Base-by-base conservation (phyloP, 2,329 filamentous ascomycete species). In the Scorias spongiosa region DNA sequence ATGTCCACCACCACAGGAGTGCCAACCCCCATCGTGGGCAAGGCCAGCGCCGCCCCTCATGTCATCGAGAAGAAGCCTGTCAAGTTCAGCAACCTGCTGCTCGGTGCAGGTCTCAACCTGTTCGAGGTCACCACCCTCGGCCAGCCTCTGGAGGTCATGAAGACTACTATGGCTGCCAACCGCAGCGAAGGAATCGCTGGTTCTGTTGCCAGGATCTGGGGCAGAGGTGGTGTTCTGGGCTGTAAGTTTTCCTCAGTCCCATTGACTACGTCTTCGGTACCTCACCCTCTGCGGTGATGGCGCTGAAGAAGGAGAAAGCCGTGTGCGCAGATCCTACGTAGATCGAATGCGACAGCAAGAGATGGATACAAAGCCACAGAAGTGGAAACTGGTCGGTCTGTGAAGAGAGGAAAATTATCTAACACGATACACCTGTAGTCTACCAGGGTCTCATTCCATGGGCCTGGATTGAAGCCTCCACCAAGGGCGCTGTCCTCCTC, bases 391-490 rank as follows among this genome's bases (percentile, higher is more conserved):
- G 20, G 3, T 26, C 20, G 7, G 20, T 3, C 7, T 26, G 7
- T 26, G 20, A 26, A 26, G 20, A 26, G n/a, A 26, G 3, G 20
- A 26, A 26, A 26, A 7, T 4, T 26, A 26, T 3, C 20, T 26
- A 26, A 26, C 20, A 7, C 20, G 7, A 26, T 7, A 56, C 49
- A 57, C 49, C 41, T 38, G 52, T 62, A 96, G 89, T 95, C 74
- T 98, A 95, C 76, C 91, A 98, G 75, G 91, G 91, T 67, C 84
- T 98, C 58, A 96, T 98, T 65, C 91, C 91, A 52, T 95, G 89
- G 89, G 91, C 91, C 67, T 98, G 91, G 91, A 96, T 98, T 70
- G 91, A 98, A 77, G 91, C 91, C 63, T 96, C 89, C 61, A 96
- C 91, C 70, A 98, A 98, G 73, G 91, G 91, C 64, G 91, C 91